Percentiles rank a stretch among this genome's conserved stretches.
Conservation (phyloP, 768 basidiomycete genomes). For the Gelatoporia subvermispora region DNA sequence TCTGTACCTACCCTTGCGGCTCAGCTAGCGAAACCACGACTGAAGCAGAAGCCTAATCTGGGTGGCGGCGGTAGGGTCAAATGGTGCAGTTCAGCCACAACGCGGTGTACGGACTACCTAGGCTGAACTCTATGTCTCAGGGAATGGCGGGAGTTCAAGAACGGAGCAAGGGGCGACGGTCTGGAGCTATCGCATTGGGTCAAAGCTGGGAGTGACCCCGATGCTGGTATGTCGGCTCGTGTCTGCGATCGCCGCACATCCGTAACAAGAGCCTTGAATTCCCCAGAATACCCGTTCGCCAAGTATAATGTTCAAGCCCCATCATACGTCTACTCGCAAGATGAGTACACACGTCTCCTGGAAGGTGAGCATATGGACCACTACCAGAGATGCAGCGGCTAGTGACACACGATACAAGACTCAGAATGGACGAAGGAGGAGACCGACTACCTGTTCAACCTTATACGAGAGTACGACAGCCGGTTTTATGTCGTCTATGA, state of each 20-base stretch:
- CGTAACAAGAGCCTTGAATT: neutral
- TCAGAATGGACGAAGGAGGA: conserved; percentile 88
- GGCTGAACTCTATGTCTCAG: conserved; percentile 30
- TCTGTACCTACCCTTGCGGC: conserved; percentile 82
- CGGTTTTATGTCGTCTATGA: conserved; percentile 90
- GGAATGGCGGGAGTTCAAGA: conserved; percentile 74
- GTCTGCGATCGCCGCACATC: too few relatives aligned
- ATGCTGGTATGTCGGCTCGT: conserved; percentile 41
- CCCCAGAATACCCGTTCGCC: conserved; percentile 71
- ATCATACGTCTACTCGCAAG: conserved; percentile 69
- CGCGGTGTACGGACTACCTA: neutral
- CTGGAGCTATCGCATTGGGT: conserved; percentile 83
- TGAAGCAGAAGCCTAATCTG: conserved; percentile 83
- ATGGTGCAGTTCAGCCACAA: conserved; percentile 47
- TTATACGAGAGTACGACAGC: conserved; percentile 78
- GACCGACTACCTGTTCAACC: conserved; percentile 84
- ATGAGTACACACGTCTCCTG: conserved; percentile 81
- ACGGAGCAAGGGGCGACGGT: conserved; percentile 60
- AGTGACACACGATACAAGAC: conserved; percentile 37
- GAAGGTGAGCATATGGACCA: conserved; percentile 45
- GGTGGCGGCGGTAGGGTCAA: conserved; percentile 58
- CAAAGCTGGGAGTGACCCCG: conserved; percentile 52
- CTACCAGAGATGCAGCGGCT: neutral
- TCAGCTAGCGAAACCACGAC: conserved; percentile 72
- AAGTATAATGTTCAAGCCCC: conserved; percentile 74